Evolutionary conservation across 2,329 filamentous ascomycete species (phyloP), one percentile per base, ranked within the genome.

Genomic region (Clonostachys rosea): DNA sequence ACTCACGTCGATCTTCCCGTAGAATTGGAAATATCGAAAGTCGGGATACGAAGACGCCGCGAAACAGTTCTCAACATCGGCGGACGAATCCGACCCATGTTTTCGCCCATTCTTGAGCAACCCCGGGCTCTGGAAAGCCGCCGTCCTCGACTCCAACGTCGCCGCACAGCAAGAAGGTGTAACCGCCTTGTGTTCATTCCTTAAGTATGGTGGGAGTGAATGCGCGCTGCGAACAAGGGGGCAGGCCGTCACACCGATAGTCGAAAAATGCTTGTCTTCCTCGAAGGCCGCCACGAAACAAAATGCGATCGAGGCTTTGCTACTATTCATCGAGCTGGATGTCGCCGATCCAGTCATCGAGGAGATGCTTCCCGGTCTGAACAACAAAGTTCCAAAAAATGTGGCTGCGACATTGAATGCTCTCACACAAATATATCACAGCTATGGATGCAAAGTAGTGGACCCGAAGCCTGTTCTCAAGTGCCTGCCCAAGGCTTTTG

Each of bases 11-110:
- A 30, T 30, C 24, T 10, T 30, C 24, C 4, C 12, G 20, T 45
- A 88, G 87, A 82, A 88, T 61, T 99, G 94, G 94, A 99, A 99
- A 78, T 91, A 95, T 40, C 83, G 94, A 61, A 99, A 99, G 71
- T 84, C 83, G 62, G 94, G 85, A 46, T 99, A 97, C 64, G 94
- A 99, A 76, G 90, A 94, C 56, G 91, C 90, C 17, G 82, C 87
- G 39, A 91, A 94, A 66, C 81, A 86, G 56, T 97, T 99, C 66
- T 86, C 91, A 63, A 75, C 81, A 49, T 90, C 91, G 6, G 85
- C 89, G 51, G 86, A 91, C 68, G 92, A 97, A 64, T 80, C 84
- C 56, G 88, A 95, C 63, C 84, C 91, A 12, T 85, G 85, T 35
- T 96, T 99, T 59, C 80, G 84, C 56, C 90, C 92, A 2, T 99